Evolutionary conservation across 2,329 filamentous ascomycete genomes (phyloP).

Genomic region (Pestalotiopsis sp.): DNA sequence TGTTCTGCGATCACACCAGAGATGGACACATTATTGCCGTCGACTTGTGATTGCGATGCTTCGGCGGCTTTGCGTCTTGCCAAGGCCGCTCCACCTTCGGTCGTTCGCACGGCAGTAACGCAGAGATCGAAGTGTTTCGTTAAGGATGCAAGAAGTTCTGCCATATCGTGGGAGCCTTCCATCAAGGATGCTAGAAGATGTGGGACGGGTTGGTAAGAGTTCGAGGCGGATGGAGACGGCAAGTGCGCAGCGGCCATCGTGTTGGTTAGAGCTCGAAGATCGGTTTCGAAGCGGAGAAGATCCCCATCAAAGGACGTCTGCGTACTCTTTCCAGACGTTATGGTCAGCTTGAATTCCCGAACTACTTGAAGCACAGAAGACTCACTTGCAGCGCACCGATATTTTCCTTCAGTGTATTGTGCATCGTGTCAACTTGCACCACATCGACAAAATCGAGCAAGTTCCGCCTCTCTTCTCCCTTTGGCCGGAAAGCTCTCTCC

Average conservation of each 20-base stretch:
- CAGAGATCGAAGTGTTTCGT: slow-evolving; percentile 92
- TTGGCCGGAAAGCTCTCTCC: slow-evolving; percentile 61
- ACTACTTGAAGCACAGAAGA: not conserved
- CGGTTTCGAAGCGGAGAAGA: slow-evolving; percentile 71
- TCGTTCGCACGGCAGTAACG: slow-evolving; percentile 86
- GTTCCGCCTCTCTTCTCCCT: slow-evolving; percentile 57
- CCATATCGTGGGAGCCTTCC: slow-evolving; percentile 78
- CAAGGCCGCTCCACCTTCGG: slow-evolving; percentile 74
- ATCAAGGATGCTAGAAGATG: slow-evolving; percentile 64
- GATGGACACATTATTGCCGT: slow-evolving; percentile 56
- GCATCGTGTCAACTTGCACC: slow-evolving; percentile 64
- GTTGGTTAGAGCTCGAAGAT: slow-evolving; percentile 66
- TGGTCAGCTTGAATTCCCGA: not conserved
- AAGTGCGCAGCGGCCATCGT: slow-evolving; percentile 46
- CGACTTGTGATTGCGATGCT: slow-evolving; percentile 47
- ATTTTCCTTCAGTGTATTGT: slow-evolving; percentile 66
- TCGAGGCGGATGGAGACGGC: slow-evolving; percentile 34
- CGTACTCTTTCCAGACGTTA: slow-evolving; percentile 43
- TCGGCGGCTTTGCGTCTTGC: slow-evolving; percentile 70
- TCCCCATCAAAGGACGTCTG: slow-evolving; percentile 77
- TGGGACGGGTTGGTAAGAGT: slow-evolving; percentile 44
- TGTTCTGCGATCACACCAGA: slow-evolving; percentile 66
- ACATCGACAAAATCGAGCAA: slow-evolving; percentile 79
- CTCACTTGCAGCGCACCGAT: slow-evolving; percentile 69
- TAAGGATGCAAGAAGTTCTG: slow-evolving; percentile 74